Evolutionary conservation across 2,329 filamentous ascomycete species (phyloP).

Genomic region (Aciculosporium take): DNA sequence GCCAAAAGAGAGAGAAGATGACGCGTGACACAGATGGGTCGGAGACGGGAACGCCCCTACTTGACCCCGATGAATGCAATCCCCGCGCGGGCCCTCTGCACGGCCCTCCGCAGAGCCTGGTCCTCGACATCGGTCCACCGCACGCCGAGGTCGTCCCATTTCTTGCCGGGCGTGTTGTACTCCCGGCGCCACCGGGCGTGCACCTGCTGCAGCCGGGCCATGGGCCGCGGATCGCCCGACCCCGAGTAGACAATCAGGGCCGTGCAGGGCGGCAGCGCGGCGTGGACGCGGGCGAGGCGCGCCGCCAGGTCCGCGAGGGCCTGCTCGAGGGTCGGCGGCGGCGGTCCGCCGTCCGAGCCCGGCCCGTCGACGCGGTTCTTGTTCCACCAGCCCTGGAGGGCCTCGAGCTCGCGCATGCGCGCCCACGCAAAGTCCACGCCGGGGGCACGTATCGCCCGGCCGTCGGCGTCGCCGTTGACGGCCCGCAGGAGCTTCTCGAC

Average conservation of each 20-base stretch:
- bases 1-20: neutral
- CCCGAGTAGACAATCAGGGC: constrained; percentile 51
- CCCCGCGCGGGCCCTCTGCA: constrained; percentile 42
- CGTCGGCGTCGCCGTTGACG: constrained; percentile 42
- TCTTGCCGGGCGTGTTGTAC: constrained; percentile 47
- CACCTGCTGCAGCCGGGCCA: constrained; percentile 46
- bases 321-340: constrained; percentile 25
- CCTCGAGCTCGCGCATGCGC: constrained; percentile 51
- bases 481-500: constrained; percentile 40
- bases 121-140: constrained; percentile 56
- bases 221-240: constrained; percentile 52
- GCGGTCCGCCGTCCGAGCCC: constrained; percentile 21
- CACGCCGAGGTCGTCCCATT: constrained; percentile 53
- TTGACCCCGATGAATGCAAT: constrained; percentile 53
- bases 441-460: constrained; percentile 40
- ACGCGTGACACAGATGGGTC: neutral
- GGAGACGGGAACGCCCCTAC: constrained; percentile 18
- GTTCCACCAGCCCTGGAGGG: constrained; percentile 54
- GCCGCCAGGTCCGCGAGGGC: constrained; percentile 31
- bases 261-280: constrained; percentile 47
- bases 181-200: constrained; percentile 48
- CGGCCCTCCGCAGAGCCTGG: constrained; percentile 44
- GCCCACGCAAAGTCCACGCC: constrained; percentile 55
- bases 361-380: constrained; percentile 31
- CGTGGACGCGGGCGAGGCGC: constrained; percentile 41